Conservation (phyloP, 2,329 filamentous ascomycete genomes). For the Venturia nashicola region DNA sequence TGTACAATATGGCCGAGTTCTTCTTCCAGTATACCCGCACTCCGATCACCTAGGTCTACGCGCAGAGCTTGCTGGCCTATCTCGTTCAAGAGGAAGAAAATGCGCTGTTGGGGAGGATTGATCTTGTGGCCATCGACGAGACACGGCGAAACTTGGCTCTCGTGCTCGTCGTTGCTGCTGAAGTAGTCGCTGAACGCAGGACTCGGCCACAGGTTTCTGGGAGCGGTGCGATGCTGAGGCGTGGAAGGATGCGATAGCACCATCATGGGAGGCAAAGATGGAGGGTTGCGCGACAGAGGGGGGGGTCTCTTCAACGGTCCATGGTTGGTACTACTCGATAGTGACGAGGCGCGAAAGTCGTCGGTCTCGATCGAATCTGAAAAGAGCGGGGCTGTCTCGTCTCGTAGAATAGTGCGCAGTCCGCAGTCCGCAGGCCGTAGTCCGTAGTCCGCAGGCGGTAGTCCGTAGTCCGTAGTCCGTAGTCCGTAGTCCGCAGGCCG, state of each 20-base stretch:
- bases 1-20: constrained; percentile 21
- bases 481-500: too few species aligned
- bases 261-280: background rate
- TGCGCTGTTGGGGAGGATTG: constrained; percentile 11
- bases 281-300: background rate
- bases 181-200: constrained; percentile 9
- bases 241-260: background rate
- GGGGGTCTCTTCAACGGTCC: background rate
- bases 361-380: background rate
- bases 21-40: constrained; percentile 10
- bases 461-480: too few species aligned
- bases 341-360: background rate
- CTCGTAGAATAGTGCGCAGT: too few species aligned
- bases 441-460: too few species aligned
- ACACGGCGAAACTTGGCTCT: constrained; percentile 9
- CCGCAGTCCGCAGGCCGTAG: too few species aligned
- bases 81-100: constrained; percentile 25
- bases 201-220: constrained; percentile 4
- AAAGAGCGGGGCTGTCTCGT: background rate
- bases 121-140: constrained; percentile 13
- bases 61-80: constrained; percentile 24
- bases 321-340: background rate
- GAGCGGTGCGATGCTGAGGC: background rate
- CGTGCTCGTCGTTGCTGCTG: constrained; percentile 4
- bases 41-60: constrained; percentile 12